Evolutionary conservation across 139 green algal genomes (phyloP).

Genomic region (Mesostigma viride): DNA sequence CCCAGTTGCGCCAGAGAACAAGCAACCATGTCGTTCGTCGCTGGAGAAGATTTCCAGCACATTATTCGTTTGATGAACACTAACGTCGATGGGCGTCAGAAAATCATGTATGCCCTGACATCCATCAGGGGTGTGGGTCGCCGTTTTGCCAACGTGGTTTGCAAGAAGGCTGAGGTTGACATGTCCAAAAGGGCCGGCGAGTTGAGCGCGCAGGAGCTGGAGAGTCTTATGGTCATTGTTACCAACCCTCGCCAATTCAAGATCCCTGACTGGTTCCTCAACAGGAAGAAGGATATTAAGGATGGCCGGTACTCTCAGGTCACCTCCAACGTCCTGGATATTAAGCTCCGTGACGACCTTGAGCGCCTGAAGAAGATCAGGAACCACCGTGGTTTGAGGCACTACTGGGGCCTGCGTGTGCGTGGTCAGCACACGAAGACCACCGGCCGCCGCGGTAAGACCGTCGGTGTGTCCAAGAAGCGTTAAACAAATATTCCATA

Average conservation of each 20-base stretch:
- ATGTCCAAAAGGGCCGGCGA: slow-evolving; percentile 85
- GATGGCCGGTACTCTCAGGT: slow-evolving; percentile 68
- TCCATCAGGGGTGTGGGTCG: slow-evolving; percentile 90
- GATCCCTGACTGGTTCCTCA: slow-evolving; percentile 99
- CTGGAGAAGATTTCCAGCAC: slow-evolving; percentile 86
- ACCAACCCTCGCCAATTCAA: slow-evolving; percentile 96
- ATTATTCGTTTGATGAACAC: slow-evolving; percentile 99
- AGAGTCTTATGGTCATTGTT: slow-evolving; percentile 94
- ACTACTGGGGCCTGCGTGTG: slow-evolving; percentile 97
- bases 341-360: slow-evolving; percentile 72
- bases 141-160: slow-evolving; percentile 88
- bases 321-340: slow-evolving; percentile 61
- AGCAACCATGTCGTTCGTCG: slow-evolving; percentile 46
- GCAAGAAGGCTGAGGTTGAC: slow-evolving; percentile 98
- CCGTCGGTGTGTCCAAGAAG: slow-evolving; percentile 61
- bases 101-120: slow-evolving; percentile 96
- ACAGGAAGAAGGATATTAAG: slow-evolving; percentile 93
- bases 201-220: slow-evolving; percentile 88
- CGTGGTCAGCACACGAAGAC: slow-evolving; percentile 99
- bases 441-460: slow-evolving; percentile 84
- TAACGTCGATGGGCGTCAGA: slow-evolving; percentile 95
- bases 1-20: no score
- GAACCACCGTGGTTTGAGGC: slow-evolving; percentile 83
- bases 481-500: no score
- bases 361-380: slow-evolving; percentile 99